Base-by-base conservation (phyloP, 768 basidiomycete species). In the Coprinopsis sp. region DNA sequence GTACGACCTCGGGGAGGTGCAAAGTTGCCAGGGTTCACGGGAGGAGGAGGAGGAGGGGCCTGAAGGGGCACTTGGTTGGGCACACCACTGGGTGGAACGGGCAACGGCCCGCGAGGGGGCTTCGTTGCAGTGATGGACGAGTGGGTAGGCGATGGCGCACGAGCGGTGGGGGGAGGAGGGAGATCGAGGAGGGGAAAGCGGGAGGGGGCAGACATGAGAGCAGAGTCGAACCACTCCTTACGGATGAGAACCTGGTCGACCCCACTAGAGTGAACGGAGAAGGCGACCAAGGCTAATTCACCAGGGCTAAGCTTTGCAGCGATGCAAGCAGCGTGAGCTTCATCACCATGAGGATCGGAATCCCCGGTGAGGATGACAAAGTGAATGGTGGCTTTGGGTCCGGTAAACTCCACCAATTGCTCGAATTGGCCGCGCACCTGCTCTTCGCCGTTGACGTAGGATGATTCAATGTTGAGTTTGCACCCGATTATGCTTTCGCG, bases 351-450 rank as follows among this genome's bases (percentile, higher is more conserved):
- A 2, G 87, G 87, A 62, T 91, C 89, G 3, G 86, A 82, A 55
- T 91, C 88, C 2, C 82, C 85, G 2, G 87, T 88, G 33, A 92
- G 74, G 45, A 92, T 89, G 55, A 91, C 88, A 60, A 92, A 90
- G 61, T 91, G 87, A 46, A 92, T 91, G 2, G 89, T 89, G 8
- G 89, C 77, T 62, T 90, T 90, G 23, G 87, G 85, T 27, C 87
- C 88, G 28, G 70, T 71, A 61, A 92, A 92, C 67, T 92, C 90
- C 51, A 84, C 78, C 37, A 87, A 77, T 63, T 91, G 89, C 47
- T 91, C 90, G 30, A 89, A 81, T 58, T 79, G 82, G 27, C 78
- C 79, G 45, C 78, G 73, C 33, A 78, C 72, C 13, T 70, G 66
- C 41, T 89, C 83, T 47, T 87, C 84, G 14, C 79, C 77, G 21